Conservation (phyloP, 2,329 filamentous ascomycete genomes). For the Pseudogymnoascus sp. region DNA sequence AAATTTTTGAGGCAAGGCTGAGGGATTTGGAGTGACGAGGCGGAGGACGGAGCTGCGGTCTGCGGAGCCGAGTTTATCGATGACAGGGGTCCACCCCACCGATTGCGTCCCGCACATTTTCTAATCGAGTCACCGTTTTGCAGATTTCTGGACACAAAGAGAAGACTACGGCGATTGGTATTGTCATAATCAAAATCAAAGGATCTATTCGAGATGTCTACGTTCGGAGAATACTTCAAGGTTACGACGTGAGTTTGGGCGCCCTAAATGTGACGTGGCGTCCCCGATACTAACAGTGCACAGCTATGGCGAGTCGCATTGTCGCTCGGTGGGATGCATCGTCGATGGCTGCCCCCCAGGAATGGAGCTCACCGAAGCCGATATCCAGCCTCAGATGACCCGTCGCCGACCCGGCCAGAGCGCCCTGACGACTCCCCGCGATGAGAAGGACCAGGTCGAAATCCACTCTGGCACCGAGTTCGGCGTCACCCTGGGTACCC, state of each 20-base stretch:
- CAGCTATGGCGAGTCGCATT: slow-evolving; percentile 76
- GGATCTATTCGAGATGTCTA: slow-evolving; percentile 56
- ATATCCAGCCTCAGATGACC: slow-evolving; percentile 93
- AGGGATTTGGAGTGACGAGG: slow-evolving; percentile 1
- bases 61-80: slow-evolving; percentile 6
- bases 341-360: slow-evolving; percentile 88
- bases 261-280: slow-evolving; percentile 10
- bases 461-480: slow-evolving; percentile 92
- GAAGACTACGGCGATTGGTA: slow-evolving; percentile 7
- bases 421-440: slow-evolving; percentile 80
- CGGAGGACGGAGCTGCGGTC: not conserved
- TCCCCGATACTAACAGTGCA: not conserved
- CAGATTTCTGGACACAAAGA: not conserved
- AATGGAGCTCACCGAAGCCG: slow-evolving; percentile 73
- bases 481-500: slow-evolving; percentile 82
- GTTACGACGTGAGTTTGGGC: slow-evolving; percentile 57
- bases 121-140: slow-evolving; percentile 11
- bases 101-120: slow-evolving; percentile 8
- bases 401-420: slow-evolving; percentile 84
- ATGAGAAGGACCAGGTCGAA: slow-evolving; percentile 85
- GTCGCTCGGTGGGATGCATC: slow-evolving; percentile 87
- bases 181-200: not conserved
- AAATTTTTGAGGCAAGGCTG: not conserved
- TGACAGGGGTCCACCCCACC: slow-evolving; percentile 9
- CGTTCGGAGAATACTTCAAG: slow-evolving; percentile 74